Evolutionary conservation across 441 rosid species (phyloP), one percentile per base, ranked within the genome.

Genomic region (Brassica balearica): DNA sequence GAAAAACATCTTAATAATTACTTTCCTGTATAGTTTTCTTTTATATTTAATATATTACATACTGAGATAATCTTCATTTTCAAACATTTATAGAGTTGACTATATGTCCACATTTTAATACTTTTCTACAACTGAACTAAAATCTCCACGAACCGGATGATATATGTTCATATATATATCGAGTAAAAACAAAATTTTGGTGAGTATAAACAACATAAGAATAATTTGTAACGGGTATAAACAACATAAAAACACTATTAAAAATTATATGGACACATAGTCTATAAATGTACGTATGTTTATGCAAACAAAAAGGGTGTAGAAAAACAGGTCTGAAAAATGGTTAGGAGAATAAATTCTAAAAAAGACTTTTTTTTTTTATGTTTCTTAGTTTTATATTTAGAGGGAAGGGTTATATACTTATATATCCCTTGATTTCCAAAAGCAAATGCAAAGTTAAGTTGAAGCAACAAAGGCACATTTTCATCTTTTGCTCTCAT

Each of bases 361-460:
- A n/a, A 55, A 19, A 41, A 8, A 7, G 2, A 58, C 10, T 4
- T 23, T 34, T 70, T 17, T 55, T 29, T 32, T 34, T 0, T 32
- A 36, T 20, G 15, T 38, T 60, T 34, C 56, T 2, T 22, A 48
- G 19, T 60, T 22, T 63, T 15, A 19, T 43, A 56, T 15, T 14
- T 11, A 1, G 65, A 48, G 23, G 60, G 10, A 77, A 77, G 25
- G 23, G 34, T 29, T 29, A 29, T 29, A 29, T 29, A 29, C 34
- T 62, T 48, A 51, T 76, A 61, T 27, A 32, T 9, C 65, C 65
- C 1, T 71, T 22, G 11, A 38, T 71, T 77, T 5, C 61, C 36
- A 71, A 77, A 77, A 71, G 81, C 58, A 72, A 61, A 61, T 60
- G 59, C 51, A 77, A 65, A 65, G 68, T 77, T 56, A 65, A 1